Evolutionary conservation across 768 basidiomycete genomes (phyloP), one percentile per base, ranked within the genome.

Genomic region (Thelephora ganbajun): DNA sequence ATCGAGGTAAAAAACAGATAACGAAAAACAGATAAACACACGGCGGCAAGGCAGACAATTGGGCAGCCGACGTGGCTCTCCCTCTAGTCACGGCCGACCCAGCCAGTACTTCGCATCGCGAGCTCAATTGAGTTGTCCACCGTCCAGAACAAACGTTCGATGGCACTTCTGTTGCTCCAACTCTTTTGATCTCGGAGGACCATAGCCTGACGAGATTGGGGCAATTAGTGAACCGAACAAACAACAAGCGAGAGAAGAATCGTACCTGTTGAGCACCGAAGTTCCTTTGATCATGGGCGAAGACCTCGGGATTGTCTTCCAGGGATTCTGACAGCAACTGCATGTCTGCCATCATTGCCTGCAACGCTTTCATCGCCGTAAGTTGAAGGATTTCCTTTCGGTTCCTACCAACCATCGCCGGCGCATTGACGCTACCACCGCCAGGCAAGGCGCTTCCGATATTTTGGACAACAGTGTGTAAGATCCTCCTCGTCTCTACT

Each of bases 211-310:
- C 45, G 35, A 46, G 13, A 47, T 34, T 16, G 44, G 18, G 41
- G 50, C 42, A 43, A 49, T 11, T 6, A 14, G 20, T 33, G 23
- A 12, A 30, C 3, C 6, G 11, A 50, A 16, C 18, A 9, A 33
- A 16, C 20, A 36, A 18, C 20, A 26, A 44, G 44, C 18, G 20
- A 18, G 13, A 43, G 47, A 23, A 46, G 9, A 30, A 30, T 64
- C 69, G 48, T 53, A 90, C 90, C 80, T 96, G 96, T 61, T 99
- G 96, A 48, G 96, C 93, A 47, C 90, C 92, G 63, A 91, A 92
- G 64, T 96, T 96, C 48, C 93, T 74, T 59, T 92, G 86, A 62
- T 93, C 90, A 59, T 87, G 81, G 30, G 87, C 91, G 66, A 99
- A 99, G 63, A 87, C 57, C 49, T 91, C 90, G 7, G 87, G 79